phyloP scores from a whole-genome alignment of 306 rosid genomes.

The Dryas drummondii region DNA sequence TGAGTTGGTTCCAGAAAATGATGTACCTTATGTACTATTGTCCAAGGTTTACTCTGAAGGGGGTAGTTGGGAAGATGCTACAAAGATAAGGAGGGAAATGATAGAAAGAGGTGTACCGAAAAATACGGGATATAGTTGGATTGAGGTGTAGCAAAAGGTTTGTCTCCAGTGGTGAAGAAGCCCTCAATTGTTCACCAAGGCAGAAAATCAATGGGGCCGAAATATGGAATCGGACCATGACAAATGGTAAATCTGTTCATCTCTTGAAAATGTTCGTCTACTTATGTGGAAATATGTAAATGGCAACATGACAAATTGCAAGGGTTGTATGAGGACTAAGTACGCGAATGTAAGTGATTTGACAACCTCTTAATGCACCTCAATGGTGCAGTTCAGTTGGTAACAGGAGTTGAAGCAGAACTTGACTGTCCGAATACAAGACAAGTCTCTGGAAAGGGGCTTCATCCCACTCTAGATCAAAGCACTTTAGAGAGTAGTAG shows the following conservation, averaged over 20 bases:
- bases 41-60: slow-evolving; percentile 50
- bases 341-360: no score
- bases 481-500: neutral
- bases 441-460: neutral
- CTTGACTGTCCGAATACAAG: neutral
- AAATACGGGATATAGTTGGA: slow-evolving; percentile 48
- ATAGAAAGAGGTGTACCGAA: slow-evolving; percentile 34
- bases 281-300: no score
- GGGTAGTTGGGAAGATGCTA: slow-evolving; percentile 55
- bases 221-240: neutral
- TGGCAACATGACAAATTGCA: no score
- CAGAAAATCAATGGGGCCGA: neutral
- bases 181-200: no score
- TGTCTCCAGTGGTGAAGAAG: neutral
- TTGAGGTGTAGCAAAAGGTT: slow-evolving; percentile 34
- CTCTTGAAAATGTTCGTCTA: no score
- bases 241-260: neutral
- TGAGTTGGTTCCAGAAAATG: slow-evolving; percentile 38
- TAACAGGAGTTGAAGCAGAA: neutral
- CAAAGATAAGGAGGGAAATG: slow-evolving; percentile 38
- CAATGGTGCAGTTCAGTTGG: neutral
- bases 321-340: no score
- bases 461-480: neutral
- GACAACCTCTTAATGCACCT: neutral
- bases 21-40: slow-evolving; percentile 40